Evolutionary conservation across 768 basidiomycete genomes (phyloP), one percentile per base, ranked within the genome.

Genomic region (Gautieria morchelliformis): DNA sequence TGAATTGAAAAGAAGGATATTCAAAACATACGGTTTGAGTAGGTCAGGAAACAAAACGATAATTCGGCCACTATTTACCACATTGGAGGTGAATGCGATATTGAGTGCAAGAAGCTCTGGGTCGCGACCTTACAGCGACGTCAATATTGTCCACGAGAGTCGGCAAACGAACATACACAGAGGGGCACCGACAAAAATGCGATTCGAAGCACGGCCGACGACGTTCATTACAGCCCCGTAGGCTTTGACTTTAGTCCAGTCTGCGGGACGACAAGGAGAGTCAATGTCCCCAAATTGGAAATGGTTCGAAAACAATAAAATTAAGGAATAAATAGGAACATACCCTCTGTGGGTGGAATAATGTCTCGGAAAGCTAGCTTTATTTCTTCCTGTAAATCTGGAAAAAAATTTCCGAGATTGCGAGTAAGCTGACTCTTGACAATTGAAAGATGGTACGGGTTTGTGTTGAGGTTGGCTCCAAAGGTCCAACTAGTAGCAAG

Each of bases 121-220:
- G 57, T 78, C 62, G 0, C 72, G 64, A 62, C 78, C 78, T 80
- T 48, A 4, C 47, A 27, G 24, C 15, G 8, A 9, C n/a, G 6
- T 14, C 4, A 57, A 30, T 48, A 53, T 50, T 63, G 37, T 22
- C 24, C 17, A 44, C 30, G 49, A 8, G 48, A 54, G 48, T 46
- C 42, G 56, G 24, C 53, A 40, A 33, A 40, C 52, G 30, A 22
- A 63, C 71, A 50, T 56, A 78, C 78, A 79, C 11, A 77, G 58
- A 1, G 78, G 76, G 3, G 73, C 60, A 1, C 76, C 78, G 40
- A 80, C 72, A 57, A 79, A 76, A n/a, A n/a, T n/a, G 2, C 78
- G 68, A 59, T 75, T 77, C 60, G 67, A 72, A 15, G 71, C 68
- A 27, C 75, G 62, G 52, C 65, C 67, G 11, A 75, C 69, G 33